Evolutionary conservation across 192 early-diverging fungal species (phyloP).

Genomic region (Podila epicladia): DNA sequence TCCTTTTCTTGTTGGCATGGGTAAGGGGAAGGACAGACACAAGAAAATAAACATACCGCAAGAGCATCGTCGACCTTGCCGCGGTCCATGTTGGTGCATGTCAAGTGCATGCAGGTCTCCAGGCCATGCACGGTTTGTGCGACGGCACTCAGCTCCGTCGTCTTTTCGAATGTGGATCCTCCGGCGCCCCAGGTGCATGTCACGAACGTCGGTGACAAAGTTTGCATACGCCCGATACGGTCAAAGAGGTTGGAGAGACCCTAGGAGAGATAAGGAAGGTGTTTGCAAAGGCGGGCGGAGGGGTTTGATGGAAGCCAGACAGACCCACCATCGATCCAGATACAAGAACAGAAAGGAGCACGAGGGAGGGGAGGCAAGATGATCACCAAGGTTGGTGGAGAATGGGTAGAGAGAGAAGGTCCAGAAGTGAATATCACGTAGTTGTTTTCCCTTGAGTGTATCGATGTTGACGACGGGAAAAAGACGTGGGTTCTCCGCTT

Average conservation of each 20-base stretch:
- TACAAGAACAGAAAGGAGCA: constrained; percentile 17
- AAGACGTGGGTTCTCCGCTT: constrained; percentile 9
- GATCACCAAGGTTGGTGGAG: background rate
- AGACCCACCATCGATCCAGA: constrained; percentile 20
- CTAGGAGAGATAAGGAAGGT: constrained; percentile 42
- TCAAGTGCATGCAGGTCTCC: constrained; percentile 87
- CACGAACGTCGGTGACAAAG: constrained; percentile 77
- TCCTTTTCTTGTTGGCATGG: too few relatives aligned
- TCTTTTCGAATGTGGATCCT: constrained; percentile 78
- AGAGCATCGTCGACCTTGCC: constrained; percentile 81
- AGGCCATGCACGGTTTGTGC: constrained; percentile 82
- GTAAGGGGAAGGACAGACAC: too few relatives aligned
- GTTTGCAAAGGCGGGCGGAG: too few relatives aligned
- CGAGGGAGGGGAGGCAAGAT: background rate
- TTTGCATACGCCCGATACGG: constrained; percentile 83
- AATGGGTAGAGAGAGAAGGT: constrained; percentile 9
- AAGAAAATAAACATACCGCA: constrained; percentile 20
- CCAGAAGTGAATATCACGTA: constrained; percentile 52
- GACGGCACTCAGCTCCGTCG: constrained; percentile 73
- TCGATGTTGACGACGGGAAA: background rate
- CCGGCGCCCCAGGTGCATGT: constrained; percentile 92
- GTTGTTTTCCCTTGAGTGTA: background rate
- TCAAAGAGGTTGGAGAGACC: constrained; percentile 87
- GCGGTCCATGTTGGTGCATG: constrained; percentile 90
- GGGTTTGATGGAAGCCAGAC: too few relatives aligned